Base-by-base conservation (phyloP, 2,329 filamentous ascomycete species). In the Aspergillus tamarii region DNA sequence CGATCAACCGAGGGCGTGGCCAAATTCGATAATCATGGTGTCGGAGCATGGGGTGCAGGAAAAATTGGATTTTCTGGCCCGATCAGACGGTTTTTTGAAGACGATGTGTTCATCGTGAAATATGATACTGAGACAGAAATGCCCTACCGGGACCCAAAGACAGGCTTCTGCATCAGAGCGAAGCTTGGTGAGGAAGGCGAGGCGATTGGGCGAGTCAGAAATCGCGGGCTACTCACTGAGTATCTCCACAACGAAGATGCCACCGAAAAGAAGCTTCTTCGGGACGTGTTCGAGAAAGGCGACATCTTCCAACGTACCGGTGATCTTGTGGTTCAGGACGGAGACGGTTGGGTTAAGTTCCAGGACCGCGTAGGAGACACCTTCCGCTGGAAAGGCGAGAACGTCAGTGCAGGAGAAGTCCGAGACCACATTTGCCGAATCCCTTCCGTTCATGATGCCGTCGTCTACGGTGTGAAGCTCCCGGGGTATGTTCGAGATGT, bases 1-100 rank as follows among this genome's bases (percentile, higher is more conserved):
- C 74, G 81, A 4, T 81, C 80, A 4, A 84, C 81, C 0, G 82
- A 84, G 61, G 82, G 81, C 2, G 64, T 82, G 1, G 79, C 79
- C 8, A 81, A 80, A 41, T 82, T 80, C 41, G 80, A 83, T 63
- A 83, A 84, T 59, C 74, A 77, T 46, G 80, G 77, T 21, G 69
- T 68, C 28, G 79, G 80, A 4, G 69, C 76, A 0, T 81, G 74
- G 69, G 81, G 77, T 5, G 81, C 75, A 5, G 81, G 81, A 0
- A 81, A 80, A 32, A 73, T 83, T 26, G 82, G 81, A 0, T 82
- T 81, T 63, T 73, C 75, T 0, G 81, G 82, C 0, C 77, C 78
- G 1, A 69, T 83, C 19, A 72, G 77, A 14, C 73, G 79, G 34
- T 71, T 72, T 14, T 64, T 82, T 32, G 81, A 83, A 53, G 73